A percentile compares a stretch with the other conserved stretches of the same genome.
Evolutionary conservation across 768 basidiomycete genomes (phyloP).

Genomic region (Solioccasus polychromus): DNA sequence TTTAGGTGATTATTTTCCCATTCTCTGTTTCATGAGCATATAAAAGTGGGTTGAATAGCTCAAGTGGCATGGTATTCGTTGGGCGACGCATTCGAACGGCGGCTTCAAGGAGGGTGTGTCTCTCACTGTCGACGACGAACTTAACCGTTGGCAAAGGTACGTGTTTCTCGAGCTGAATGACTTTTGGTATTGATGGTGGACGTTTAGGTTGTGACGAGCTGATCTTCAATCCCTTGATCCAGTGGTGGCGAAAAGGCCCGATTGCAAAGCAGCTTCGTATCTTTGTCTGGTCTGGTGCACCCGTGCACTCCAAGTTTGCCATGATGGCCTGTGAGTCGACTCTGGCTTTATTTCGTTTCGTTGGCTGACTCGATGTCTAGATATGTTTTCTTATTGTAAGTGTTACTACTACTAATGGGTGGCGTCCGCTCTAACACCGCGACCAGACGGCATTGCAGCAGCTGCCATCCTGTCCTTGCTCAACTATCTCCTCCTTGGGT

Average conservation of each 20-base stretch:
- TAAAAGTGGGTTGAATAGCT: constrained; percentile 27
- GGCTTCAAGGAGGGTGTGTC: constrained; percentile 94
- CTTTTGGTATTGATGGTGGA: constrained; percentile 28
- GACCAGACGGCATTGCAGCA: constrained; percentile 59
- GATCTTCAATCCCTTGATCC: constrained; percentile 78
- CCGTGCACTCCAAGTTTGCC: constrained; percentile 78
- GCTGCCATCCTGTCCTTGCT: constrained; percentile 62
- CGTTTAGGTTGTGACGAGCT: constrained; percentile 43
- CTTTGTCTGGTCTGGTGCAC: constrained; percentile 75
- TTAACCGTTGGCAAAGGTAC: constrained; percentile 93
- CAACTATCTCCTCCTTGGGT: constrained; percentile 81
- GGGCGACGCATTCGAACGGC: constrained; percentile 84
- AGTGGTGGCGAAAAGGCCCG: constrained; percentile 78
- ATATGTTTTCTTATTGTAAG: constrained; percentile 54
- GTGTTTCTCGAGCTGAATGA: constrained; percentile 16
- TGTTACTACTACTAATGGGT: neutral
- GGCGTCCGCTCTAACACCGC: neutral
- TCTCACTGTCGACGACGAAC: constrained; percentile 84
- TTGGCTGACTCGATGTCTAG: constrained; percentile 16
- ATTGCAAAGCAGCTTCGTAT: constrained; percentile 77
- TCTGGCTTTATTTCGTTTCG: neutral
- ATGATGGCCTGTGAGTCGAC: constrained; percentile 47
- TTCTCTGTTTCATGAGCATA: constrained; percentile 59
- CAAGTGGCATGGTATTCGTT: constrained; percentile 32
- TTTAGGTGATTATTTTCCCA: constrained; percentile 45